Base-by-base conservation (phyloP, 805 yeast genomes). In the Zygosaccharomyces rouxii region DNA sequence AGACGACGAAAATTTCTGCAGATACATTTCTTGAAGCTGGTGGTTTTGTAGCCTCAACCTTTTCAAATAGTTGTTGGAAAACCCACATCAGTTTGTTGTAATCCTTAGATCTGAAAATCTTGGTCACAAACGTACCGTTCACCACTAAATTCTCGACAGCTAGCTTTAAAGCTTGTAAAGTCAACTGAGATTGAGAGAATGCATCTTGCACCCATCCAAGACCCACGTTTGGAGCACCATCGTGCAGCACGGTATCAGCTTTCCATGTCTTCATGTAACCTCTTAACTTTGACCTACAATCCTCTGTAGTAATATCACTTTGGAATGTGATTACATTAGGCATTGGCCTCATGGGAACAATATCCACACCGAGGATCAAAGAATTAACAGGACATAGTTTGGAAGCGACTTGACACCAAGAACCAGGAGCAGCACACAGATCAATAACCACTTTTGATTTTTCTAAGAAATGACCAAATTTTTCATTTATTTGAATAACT, bases 151-250 rank as follows among this genome's bases (percentile, higher is more conserved):
- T 89, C 70, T 94, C 99, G 11, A 84, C 96, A 0, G 99, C 99
- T 51, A 94, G 75, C 67, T 84, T 89, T 62, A 94, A 75, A 28
- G 98, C 96, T 72, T 90, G 96, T 57, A 94, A 74, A 26, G 96
- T 95, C 58, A 94, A 80, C 64, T 92, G 98, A 23, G 97, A 89
- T 72, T 94, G 99, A 1, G 98, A 89, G 71, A 88, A 94, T 1
- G 99, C 99, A 80, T 94, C 99, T 70, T 94, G 99, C 18, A 87
- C 94, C 99, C 99, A 94, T n/a, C 96, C 96, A 63, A 94, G 77
- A 84, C 99, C 99, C 60, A 94, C 98, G 64, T 94, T 94, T 26
- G 99, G 99, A 25, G 99, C 99, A 83, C 99, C 99, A 77, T 94
- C 99, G 71, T 94, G 99, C 64, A 94, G 73, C 16, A 94, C 98